These are phyloP conservation scores for Starmerella gropengiesseri DNA, from an alignment of 805 yeast species.

Conservation along the genomic window DNA sequence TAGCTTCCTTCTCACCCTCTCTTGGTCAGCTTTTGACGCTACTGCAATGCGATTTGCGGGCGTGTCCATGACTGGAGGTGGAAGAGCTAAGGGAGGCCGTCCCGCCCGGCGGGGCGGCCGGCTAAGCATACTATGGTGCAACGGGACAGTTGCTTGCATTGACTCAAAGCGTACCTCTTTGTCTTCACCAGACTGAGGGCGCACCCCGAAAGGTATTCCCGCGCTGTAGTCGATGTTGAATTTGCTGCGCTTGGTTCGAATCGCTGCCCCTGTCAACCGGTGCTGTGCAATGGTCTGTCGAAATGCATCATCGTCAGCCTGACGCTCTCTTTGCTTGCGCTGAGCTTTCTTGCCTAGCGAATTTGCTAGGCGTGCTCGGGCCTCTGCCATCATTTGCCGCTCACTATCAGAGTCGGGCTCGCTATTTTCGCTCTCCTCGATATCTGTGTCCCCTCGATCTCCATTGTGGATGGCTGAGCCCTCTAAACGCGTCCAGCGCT, in stretches of 20 bases:
- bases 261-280: constrained; percentile 5
- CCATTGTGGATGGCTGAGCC: too few relatives aligned
- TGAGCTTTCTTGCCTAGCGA: constrained; percentile 94
- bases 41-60: neutral
- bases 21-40: neutral
- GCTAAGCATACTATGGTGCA: too few relatives aligned
- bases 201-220: neutral
- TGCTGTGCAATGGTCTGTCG: constrained; percentile 1
- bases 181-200: neutral
- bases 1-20: neutral
- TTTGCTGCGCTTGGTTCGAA: neutral
- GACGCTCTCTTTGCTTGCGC: constrained; percentile 73
- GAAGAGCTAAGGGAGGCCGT: neutral
- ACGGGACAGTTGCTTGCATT: neutral
- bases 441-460: constrained; percentile 38
- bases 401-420: constrained; percentile 57
- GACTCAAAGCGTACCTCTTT: neutral
- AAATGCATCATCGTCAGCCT: constrained; percentile 59
- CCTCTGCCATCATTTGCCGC: constrained; percentile 86
- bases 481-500: constrained; percentile 41
- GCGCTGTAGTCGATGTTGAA: neutral
- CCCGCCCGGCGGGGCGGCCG: too few relatives aligned
- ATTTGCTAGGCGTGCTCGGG: constrained; percentile 79
- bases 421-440: neutral
- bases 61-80: neutral